A percentile compares a stretch with the other conserved stretches of the same genome.
phyloP scores from a whole-genome alignment of 2,329 filamentous ascomycete genomes.

The Fusarium incarnatum region DNA sequence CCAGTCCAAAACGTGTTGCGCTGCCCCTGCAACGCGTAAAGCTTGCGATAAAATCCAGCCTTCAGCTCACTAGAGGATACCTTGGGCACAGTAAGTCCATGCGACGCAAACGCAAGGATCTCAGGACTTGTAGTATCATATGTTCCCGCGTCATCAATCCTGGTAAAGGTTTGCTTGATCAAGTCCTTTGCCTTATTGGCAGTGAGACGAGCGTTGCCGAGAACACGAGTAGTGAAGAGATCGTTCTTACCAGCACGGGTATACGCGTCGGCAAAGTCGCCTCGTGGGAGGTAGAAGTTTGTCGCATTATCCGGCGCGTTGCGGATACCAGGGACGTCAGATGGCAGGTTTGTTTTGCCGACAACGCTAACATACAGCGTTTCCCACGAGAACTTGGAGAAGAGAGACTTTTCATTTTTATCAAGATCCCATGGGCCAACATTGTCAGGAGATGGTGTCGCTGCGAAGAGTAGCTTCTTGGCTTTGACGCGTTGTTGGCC shows the following conservation, averaged over 20 bases:
- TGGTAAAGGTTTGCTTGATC: constrained; percentile 5
- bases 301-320: constrained; percentile 23
- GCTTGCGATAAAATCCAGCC: constrained; percentile 50
- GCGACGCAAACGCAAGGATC: constrained; percentile 34
- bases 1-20: constrained; percentile 54
- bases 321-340: constrained; percentile 5
- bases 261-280: constrained; percentile 23
- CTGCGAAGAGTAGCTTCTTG: constrained; percentile 48
- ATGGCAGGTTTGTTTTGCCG: constrained; percentile 28
- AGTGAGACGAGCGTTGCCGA: constrained; percentile 8
- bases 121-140: constrained; percentile 11
- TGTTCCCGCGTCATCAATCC: constrained; percentile 16
- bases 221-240: constrained; percentile 22
- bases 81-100: constrained; percentile 35
- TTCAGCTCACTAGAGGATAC: constrained; percentile 47
- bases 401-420: constrained; percentile 38
- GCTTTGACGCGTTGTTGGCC: constrained; percentile 25
- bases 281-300: constrained; percentile 14
- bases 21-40: constrained; percentile 51
- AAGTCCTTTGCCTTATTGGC: neutral
- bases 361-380: constrained; percentile 42
- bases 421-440: constrained; percentile 45
- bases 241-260: neutral
- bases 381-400: constrained; percentile 44
- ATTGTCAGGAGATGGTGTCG: constrained; percentile 44